phyloP scores from a whole-genome alignment of 768 basidiomycete species.

The Pholiota molesta region DNA sequence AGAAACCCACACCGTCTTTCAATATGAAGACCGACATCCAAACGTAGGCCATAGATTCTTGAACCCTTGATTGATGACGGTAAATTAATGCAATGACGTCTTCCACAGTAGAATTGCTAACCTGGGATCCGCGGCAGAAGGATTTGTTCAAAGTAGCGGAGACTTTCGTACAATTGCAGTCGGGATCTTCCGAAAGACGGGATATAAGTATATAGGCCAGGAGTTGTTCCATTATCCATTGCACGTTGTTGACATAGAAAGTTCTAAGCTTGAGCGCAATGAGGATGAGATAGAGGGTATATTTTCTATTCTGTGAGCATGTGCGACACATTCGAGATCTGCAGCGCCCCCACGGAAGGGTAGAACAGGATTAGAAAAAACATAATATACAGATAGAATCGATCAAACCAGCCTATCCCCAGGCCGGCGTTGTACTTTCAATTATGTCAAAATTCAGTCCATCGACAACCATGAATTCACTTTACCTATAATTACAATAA shows the following conservation, averaged over 20 bases:
- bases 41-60: background rate
- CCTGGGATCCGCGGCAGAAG: background rate
- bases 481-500: slow-evolving; percentile 88
- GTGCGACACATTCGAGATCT: background rate
- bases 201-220: too few relatives aligned
- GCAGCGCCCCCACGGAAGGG: background rate
- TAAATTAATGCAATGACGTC: background rate
- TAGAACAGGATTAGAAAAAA: slow-evolving; percentile 2
- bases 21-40: background rate
- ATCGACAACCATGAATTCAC: background rate
- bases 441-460: slow-evolving; percentile 2
- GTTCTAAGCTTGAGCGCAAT: background rate
- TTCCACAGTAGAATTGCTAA: background rate
- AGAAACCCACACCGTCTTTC: background rate
- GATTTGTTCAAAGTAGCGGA: too few relatives aligned
- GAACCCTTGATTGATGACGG: background rate
- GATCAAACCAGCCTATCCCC: slow-evolving; percentile 37
- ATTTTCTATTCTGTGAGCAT: background rate
- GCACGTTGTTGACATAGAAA: background rate
- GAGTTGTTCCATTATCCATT: too few relatives aligned
- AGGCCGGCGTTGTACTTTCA: slow-evolving; percentile 45
- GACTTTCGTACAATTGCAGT: background rate
- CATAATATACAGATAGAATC: background rate
- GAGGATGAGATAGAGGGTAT: background rate
- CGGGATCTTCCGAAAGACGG: background rate